These are phyloP conservation scores for Pseudomonodictys pantanalensis DNA, from an alignment of 495 filamentous ascomycete genomes.

Conservation along the genomic window DNA sequence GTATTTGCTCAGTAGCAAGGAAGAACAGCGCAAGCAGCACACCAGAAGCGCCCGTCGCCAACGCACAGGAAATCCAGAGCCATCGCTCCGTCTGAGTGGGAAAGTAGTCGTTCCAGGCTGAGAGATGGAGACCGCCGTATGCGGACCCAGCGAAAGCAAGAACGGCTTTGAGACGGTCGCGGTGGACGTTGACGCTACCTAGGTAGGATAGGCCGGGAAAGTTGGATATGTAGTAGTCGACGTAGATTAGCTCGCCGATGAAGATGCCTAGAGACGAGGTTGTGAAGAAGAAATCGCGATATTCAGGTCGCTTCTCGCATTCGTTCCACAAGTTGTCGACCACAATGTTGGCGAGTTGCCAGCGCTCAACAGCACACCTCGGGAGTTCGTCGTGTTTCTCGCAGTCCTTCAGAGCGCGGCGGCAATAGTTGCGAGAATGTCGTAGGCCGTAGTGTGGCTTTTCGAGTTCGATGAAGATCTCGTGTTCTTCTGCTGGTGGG, in stretches of 20 bases:
- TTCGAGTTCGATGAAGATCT: constrained; percentile 18
- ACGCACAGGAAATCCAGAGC: constrained; percentile 8
- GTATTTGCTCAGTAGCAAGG: constrained; percentile 4
- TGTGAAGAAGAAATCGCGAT: constrained; percentile 18
- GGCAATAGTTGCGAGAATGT: constrained; percentile 9
- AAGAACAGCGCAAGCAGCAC: constrained; percentile 16
- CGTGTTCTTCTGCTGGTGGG: constrained; percentile 11
- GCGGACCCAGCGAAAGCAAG: constrained; percentile 10
- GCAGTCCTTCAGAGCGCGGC: constrained; percentile 14
- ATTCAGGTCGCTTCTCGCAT: constrained; percentile 12
- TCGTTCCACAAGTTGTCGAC: constrained; percentile 12
- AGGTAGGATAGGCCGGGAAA: constrained; percentile 15
- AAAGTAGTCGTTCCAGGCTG: constrained; percentile 20
- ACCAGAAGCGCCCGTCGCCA: constrained; percentile 13
- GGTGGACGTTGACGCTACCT: constrained; percentile 11
- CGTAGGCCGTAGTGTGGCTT: constrained; percentile 10
- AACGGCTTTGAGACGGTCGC: constrained; percentile 12
- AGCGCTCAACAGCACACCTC: constrained; percentile 2
- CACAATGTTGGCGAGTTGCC: constrained; percentile 3
- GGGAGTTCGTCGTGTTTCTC: neutral
- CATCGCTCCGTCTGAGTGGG: constrained; percentile 2
- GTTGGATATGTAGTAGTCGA: constrained; percentile 1
- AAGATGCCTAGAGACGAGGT: constrained; percentile 13
- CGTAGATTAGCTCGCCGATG: constrained; percentile 11
- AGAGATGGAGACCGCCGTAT: constrained; percentile 16